Percentiles rank a stretch among this genome's conserved stretches.
Evolutionary conservation across 2,329 filamentous ascomycete species (phyloP).

Genomic region (Fusarium poae): DNA sequence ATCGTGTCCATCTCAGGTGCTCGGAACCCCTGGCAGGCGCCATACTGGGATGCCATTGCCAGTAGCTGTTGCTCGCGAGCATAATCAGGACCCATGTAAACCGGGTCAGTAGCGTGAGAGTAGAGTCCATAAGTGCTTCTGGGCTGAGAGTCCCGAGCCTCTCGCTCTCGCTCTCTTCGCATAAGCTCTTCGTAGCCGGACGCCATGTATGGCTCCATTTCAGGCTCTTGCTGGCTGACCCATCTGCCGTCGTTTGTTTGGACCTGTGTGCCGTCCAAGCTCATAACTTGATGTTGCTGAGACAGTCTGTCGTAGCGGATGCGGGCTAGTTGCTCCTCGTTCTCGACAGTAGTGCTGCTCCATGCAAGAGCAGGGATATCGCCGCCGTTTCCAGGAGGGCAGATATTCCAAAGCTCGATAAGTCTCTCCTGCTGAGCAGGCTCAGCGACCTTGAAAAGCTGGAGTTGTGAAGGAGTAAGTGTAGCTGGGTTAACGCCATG

Average conservation of each 20-base stretch:
- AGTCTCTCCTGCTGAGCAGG: slow-evolving; percentile 78
- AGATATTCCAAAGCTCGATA: slow-evolving; percentile 87
- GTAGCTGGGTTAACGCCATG: slow-evolving; percentile 77
- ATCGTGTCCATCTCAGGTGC: slow-evolving; percentile 63
- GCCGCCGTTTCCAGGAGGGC: slow-evolving; percentile 72
- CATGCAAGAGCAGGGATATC: slow-evolving; percentile 67
- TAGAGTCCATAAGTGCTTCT: slow-evolving; percentile 64
- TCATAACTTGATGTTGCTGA: slow-evolving; percentile 60
- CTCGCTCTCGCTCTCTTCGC: slow-evolving; percentile 70
- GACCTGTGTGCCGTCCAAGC: slow-evolving; percentile 66
- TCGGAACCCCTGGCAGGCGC: slow-evolving; percentile 66
- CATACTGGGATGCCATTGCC: slow-evolving; percentile 78
- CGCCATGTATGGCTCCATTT: slow-evolving; percentile 85
- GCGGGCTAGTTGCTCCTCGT: slow-evolving; percentile 70
- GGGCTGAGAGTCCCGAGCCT: slow-evolving; percentile 51
- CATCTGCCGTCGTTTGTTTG: slow-evolving; percentile 69
- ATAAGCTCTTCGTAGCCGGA: slow-evolving; percentile 82
- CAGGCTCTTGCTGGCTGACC: slow-evolving; percentile 56
- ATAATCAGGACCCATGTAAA: slow-evolving; percentile 67
- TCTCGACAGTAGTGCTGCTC: slow-evolving; percentile 66
- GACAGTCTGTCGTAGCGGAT: slow-evolving; percentile 67
- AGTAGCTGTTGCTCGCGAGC: slow-evolving; percentile 64
- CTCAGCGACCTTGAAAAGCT: slow-evolving; percentile 82
- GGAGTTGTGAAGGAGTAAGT: slow-evolving; percentile 80
- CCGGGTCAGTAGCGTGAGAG: slow-evolving; percentile 73